Evolutionary conservation across 169 alveolate species (phyloP), one percentile per base, ranked within the genome.

Genomic region (Eimeria zaria): DNA sequence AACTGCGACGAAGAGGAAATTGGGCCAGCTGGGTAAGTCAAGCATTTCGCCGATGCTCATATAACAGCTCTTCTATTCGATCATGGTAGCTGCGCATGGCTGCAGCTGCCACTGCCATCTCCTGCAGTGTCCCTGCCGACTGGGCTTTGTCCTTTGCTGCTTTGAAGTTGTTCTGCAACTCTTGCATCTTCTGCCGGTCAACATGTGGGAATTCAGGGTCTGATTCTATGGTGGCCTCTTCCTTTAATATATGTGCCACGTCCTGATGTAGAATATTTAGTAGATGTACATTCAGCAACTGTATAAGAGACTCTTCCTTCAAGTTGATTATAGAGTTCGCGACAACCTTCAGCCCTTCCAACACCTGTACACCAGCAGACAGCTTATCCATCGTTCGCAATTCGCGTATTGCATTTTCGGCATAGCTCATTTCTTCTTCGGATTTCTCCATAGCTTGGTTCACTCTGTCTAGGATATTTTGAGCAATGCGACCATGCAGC

Each of bases 261-360:
- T 73, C 83, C 22, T 73, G 83, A 51, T 73, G 83, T 39, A 73
- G 53, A 73, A 73, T 73, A 73, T 39, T 39, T 73, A 73, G 6
- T 36, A 73, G 39, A 41, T 73, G 83, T 16, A 73, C 27, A 39
- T 44, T 39, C 83, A 73, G 83, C 51, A 73, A 3, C 83, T 73
- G 55, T 53, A 73, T 51, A 6, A 73, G 83, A 73, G 83, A 44
- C n/a, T 73, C 53, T 73, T 73, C 55, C 83, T 73, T 73, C 83
- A 39, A 4, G 33, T 39, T 51, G 83, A 73, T 22, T 39, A 73
- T 39, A 41, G 83, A 39, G 39, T 73, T 39, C 83, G 33, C 83
- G 55, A 73, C 20, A 39, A 39, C 53, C 53, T 73, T 73, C 55
- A 73, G 55, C 18, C 51, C 83, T 18, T 73, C 83, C 51, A 73